Evolutionary conservation across 768 basidiomycete genomes (phyloP).

Genomic region (Sporobolomyces roseus): DNA sequence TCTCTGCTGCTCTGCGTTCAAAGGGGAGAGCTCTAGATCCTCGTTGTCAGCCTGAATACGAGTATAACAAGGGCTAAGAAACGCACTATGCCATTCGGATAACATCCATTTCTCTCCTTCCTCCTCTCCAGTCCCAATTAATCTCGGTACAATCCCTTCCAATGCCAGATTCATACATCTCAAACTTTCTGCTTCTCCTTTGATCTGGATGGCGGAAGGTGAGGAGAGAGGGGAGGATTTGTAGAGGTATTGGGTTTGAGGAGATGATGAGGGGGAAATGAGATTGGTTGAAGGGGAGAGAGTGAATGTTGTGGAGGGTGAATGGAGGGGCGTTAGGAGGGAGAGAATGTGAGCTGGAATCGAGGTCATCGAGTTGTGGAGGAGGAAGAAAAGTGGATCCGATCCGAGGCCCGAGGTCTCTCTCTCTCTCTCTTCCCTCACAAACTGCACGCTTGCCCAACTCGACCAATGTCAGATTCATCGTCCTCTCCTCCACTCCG

Average conservation of each 20-base stretch:
- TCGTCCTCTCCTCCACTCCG: too few relatives aligned
- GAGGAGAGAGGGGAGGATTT: background rate
- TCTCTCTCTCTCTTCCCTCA: too few relatives aligned
- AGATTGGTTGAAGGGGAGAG: too few relatives aligned
- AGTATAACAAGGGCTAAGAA: background rate
- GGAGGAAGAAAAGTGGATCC: too few relatives aligned
- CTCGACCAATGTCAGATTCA: too few relatives aligned
- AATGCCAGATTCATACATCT: background rate
- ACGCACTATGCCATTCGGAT: constrained; percentile 22
- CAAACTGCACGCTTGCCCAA: too few relatives aligned
- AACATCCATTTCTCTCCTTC: constrained; percentile 11
- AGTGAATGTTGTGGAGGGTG: too few relatives aligned
- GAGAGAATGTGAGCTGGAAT: too few relatives aligned
- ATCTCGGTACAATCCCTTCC: background rate
- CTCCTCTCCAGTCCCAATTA: constrained; percentile 20
- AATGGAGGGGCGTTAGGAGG: too few relatives aligned
- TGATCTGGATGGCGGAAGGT: background rate
- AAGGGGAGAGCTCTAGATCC: background rate
- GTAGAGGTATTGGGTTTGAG: background rate
- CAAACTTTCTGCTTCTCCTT: background rate
- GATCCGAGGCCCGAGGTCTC: too few relatives aligned
- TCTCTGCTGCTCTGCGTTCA: background rate
- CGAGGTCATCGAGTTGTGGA: too few relatives aligned
- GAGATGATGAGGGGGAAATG: background rate
- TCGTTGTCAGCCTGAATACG: background rate